Evolutionary conservation across 176 grass and related monocot genomes (phyloP), one percentile per base, ranked within the genome.

Genomic region (Ensete ventricosum): DNA sequence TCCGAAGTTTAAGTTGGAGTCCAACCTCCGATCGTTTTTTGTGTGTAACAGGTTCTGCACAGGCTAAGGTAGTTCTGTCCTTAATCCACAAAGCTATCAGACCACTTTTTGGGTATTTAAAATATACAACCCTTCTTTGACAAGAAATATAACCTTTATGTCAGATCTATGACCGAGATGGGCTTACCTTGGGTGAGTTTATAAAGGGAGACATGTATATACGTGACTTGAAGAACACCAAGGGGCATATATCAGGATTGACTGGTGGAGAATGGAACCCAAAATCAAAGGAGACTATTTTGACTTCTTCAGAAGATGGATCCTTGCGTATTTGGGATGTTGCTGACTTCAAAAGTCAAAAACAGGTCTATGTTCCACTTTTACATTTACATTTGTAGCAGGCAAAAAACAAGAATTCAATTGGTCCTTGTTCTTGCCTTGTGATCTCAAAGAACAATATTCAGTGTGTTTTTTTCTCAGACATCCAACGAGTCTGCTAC

Each of bases 151-250:
- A 81, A 72, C 19, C 51, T 88, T 60, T 24, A 53, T 67, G 64
- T 68, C 88, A 98, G 94, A 98, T 98, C 80, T 98, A 91, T 9
- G 94, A 98, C 60, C 86, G 94, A 66, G 94, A 98, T 34, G 94
- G 94, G 67, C 90, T 98, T 80, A 91, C 88, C 0, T 85, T 98
- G 26, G 90, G 94, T 51, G 94, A 98, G 79, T 98, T 98, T 78
- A 76, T 93, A 77, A 98, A 92, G 72, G 94, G 94, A 64, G 90
- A 98, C 73, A 98, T 98, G 94, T 98, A 98, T 83, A 98, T 98
- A 55, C 90, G 94, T 68, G 94, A 98, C 82, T 75, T 98, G 72
- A 98, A 93, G 85, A 98, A 98, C 77, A 98, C 94, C 66, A 98
- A 98, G 75, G 94, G 94, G 23, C 94, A 97, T 68, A 97, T 97